Evolutionary conservation across 2,329 filamentous ascomycete species (phyloP).

Genomic region (Conoideocrella luteorostrata): DNA sequence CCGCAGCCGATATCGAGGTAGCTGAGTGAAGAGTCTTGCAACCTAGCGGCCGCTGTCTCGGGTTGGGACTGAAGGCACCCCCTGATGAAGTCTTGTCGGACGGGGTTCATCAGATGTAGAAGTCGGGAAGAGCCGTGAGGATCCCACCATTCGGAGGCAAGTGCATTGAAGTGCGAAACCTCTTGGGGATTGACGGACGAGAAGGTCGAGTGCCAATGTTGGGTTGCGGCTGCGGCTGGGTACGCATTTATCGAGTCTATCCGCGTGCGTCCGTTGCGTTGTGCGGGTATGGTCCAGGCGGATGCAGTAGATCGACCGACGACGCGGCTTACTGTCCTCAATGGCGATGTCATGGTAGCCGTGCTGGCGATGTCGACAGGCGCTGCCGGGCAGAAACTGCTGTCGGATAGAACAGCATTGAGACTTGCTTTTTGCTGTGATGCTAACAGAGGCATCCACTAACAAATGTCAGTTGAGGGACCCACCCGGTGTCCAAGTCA

Average conservation of each 20-base stretch:
- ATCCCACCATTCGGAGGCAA: conserved; percentile 96
- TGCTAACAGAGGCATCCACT: neutral
- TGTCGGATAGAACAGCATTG: neutral
- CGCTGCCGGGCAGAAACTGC: neutral
- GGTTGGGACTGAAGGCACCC: conserved; percentile 56
- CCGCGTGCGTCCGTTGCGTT: too few relatives aligned
- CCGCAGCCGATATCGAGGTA: conserved; percentile 95
- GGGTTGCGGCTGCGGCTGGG: neutral
- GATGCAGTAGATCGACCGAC: neutral
- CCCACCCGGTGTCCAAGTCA: too few relatives aligned
- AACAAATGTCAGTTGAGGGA: too few relatives aligned
- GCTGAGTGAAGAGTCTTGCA: conserved; percentile 35
- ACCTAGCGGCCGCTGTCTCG: conserved; percentile 25
- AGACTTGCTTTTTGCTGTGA: neutral
- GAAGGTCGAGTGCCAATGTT: conserved; percentile 25
- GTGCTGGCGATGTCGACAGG: neutral
- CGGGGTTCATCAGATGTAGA: conserved; percentile 95
- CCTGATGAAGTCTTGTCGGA: conserved; percentile 87
- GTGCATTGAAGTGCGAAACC: conserved; percentile 87
- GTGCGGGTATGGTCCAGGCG: neutral
- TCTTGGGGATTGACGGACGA: conserved; percentile 82
- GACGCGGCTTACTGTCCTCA: conserved; percentile 3
- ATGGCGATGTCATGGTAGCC: neutral
- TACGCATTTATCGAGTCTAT: too few relatives aligned
- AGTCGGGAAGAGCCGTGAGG: conserved; percentile 86